Conservation (phyloP, 2,329 filamentous ascomycete species). For the Paecilomyces dactylethromorphus region DNA sequence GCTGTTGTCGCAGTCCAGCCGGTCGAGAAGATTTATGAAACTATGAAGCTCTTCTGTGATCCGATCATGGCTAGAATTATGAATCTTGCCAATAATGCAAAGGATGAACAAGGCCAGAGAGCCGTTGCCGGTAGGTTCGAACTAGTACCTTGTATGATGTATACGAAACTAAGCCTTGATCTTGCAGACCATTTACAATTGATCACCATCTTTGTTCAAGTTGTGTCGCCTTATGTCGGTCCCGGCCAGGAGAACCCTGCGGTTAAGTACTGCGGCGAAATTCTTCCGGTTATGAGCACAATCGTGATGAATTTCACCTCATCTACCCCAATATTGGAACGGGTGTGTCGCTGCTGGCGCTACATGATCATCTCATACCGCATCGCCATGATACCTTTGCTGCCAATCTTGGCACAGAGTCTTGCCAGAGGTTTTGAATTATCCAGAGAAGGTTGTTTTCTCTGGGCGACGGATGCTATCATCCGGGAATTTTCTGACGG, state of each 20-base stretch:
- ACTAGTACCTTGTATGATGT: background rate
- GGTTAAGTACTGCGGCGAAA: conserved; percentile 92
- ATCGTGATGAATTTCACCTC: conserved; percentile 81
- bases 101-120: conserved; percentile 74
- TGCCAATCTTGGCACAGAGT: conserved; percentile 81
- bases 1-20: conserved; percentile 86
- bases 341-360: conserved; percentile 91
- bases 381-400: conserved; percentile 75
- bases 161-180: conserved; percentile 6
- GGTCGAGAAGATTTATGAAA: conserved; percentile 68
- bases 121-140: conserved; percentile 65
- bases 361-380: conserved; percentile 96
- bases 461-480: conserved; percentile 97
- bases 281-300: conserved; percentile 79
- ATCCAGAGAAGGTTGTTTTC: conserved; percentile 89
- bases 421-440: conserved; percentile 76
- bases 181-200: conserved; percentile 75
- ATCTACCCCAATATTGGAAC: conserved; percentile 84
- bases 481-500: conserved; percentile 92
- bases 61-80: conserved; percentile 82
- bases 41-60: conserved; percentile 88
- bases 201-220: conserved; percentile 82
- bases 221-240: conserved; percentile 66
- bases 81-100: conserved; percentile 76
- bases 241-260: conserved; percentile 73